Percentiles rank a stretch among this genome's conserved stretches.
Conservation (phyloP, 148 eudicot genomes). For the Drosera capensis region DNA sequence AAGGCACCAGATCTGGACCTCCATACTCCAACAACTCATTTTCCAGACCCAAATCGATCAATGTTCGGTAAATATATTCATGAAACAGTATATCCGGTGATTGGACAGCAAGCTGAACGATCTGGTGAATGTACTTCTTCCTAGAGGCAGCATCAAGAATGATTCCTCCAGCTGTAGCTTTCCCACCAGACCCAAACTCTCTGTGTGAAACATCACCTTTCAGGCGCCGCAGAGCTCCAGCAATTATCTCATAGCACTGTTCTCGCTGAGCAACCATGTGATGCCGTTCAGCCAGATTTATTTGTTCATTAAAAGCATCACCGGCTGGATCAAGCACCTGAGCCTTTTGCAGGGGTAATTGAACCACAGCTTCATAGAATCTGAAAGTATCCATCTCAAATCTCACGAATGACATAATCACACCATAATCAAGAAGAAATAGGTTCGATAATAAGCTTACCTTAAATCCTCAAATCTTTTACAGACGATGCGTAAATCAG, state of each 20-base stretch:
- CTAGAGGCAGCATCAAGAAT: constrained; percentile 53
- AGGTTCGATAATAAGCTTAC: constrained; percentile 16
- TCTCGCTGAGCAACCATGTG: constrained; percentile 74
- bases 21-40: constrained; percentile 90
- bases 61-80: constrained; percentile 58
- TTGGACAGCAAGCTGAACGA: constrained; percentile 89
- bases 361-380: constrained; percentile 97
- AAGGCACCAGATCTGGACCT: constrained; percentile 90
- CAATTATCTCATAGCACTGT: constrained; percentile 81
- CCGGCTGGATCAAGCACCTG: constrained; percentile 90
- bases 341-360: constrained; percentile 91
- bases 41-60: constrained; percentile 88
- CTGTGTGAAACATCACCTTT: constrained; percentile 51
- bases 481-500: constrained; percentile 83
- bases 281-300: constrained; percentile 52
- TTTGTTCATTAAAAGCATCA: constrained; percentile 80
- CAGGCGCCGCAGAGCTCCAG: constrained; percentile 57
- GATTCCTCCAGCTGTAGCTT: constrained; percentile 39
- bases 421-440: neutral
- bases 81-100: constrained; percentile 90
- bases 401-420: too few relatives aligned
- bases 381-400: constrained; percentile 23
- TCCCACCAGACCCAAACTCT: constrained; percentile 64
- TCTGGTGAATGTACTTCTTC: constrained; percentile 76
- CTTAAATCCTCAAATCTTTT: constrained; percentile 92